phyloP scores from a whole-genome alignment of 2,329 filamentous ascomycete genomes.

The Neofusicoccum kwambonambiense region DNA sequence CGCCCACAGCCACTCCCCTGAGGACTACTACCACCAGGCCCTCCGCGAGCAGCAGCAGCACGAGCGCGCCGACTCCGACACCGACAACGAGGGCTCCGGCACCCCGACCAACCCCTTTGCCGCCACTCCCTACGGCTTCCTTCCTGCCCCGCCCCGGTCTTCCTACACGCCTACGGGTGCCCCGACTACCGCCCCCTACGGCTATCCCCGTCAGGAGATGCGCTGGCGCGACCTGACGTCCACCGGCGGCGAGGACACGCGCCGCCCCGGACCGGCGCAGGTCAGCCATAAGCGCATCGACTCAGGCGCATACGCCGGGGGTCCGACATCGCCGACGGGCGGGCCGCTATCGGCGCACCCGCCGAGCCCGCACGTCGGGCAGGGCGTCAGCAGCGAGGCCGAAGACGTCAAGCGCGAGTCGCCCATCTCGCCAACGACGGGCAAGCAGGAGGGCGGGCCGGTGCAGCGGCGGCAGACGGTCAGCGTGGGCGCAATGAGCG shows the following conservation, averaged over 20 bases:
- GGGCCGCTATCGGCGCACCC: too few relatives aligned
- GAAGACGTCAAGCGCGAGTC: too few relatives aligned
- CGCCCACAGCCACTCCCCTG: background rate
- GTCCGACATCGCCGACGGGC: background rate
- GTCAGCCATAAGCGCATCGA: slow-evolving; percentile 2
- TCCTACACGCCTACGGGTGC: background rate
- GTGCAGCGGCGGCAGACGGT: too few relatives aligned
- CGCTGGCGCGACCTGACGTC: slow-evolving; percentile 10
- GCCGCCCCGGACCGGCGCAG: background rate
- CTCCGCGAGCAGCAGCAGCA: slow-evolving; percentile 9
- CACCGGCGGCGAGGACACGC: background rate
- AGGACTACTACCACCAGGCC: slow-evolving; percentile 13
- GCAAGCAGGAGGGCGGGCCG: too few relatives aligned
- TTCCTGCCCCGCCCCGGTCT: background rate
- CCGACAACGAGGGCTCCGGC: background rate
- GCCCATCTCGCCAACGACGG: too few relatives aligned
- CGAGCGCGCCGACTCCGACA: background rate
- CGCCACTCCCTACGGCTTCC: background rate
- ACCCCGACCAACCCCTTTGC: background rate
- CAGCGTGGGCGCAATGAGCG: too few relatives aligned
- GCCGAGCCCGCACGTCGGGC: too few relatives aligned
- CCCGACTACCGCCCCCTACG: background rate
- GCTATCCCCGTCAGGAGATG: slow-evolving; percentile 2
- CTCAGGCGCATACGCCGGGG: background rate
- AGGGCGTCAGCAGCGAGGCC: too few relatives aligned